Conservation (phyloP, 2,329 filamentous ascomycete genomes). For the Arthrobotrys sphaeroides region DNA sequence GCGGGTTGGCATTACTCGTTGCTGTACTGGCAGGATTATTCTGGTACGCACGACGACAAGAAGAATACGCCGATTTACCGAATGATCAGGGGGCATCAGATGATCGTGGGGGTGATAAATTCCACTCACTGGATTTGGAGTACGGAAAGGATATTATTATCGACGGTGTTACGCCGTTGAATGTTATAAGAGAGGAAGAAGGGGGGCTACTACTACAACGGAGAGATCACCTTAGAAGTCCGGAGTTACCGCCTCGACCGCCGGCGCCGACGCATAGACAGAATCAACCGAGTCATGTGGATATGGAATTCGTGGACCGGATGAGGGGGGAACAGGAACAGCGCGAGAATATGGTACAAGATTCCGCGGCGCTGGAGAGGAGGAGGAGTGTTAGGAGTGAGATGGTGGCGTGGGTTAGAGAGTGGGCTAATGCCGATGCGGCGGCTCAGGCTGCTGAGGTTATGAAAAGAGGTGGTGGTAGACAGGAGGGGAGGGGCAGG, state of each 20-base stretch:
- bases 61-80: conserved; percentile 38
- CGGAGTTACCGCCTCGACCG: conserved; percentile 41
- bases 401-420: conserved; percentile 49
- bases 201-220: neutral
- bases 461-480: neutral
- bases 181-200: neutral
- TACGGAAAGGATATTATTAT: conserved; percentile 28
- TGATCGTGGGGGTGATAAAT: conserved; percentile 7
- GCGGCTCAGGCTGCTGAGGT: conserved; percentile 38
- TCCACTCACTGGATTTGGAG: conserved; percentile 43
- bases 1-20: conserved; percentile 28
- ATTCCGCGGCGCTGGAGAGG: conserved; percentile 11
- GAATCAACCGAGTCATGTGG: conserved; percentile 20
- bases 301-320: conserved; percentile 14
- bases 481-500: conserved; percentile 4
- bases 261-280: conserved; percentile 24
- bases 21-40: conserved; percentile 48
- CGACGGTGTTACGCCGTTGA: neutral
- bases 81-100: conserved; percentile 9
- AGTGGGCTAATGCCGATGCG: conserved; percentile 50
- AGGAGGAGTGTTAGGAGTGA: conserved; percentile 40
- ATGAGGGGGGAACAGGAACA: conserved; percentile 32
- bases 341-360: conserved; percentile 34
- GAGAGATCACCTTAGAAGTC: no score
- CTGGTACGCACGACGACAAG: conserved; percentile 49